These are phyloP conservation scores for Dysphania ambrosioides DNA, from an alignment of 148 eudicot genomes.

Conservation along the genomic window DNA sequence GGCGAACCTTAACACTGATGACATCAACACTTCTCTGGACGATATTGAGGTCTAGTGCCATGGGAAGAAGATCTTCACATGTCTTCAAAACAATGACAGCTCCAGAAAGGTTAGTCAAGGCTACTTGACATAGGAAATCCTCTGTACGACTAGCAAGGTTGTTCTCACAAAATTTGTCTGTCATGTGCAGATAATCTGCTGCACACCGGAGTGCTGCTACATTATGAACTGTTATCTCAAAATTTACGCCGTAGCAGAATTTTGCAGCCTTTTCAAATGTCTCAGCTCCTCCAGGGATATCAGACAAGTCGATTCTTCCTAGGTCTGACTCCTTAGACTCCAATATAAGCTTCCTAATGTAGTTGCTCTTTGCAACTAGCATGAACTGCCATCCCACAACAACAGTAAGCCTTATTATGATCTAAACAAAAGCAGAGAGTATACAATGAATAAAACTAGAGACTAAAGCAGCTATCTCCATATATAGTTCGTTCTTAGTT, in stretches of 20 bases:
- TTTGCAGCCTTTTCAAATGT: slow-evolving; percentile 85
- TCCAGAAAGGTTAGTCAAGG: slow-evolving; percentile 65
- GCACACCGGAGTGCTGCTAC: slow-evolving; percentile 90
- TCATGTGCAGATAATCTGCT: slow-evolving; percentile 86
- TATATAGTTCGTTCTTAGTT: too few species aligned
- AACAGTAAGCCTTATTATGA: background rate
- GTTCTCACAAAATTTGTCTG: slow-evolving; percentile 61
- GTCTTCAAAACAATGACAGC: slow-evolving; percentile 76
- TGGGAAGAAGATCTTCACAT: slow-evolving; percentile 73
- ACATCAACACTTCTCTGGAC: slow-evolving; percentile 73
- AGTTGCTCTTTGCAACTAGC: slow-evolving; percentile 93
- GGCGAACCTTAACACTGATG: slow-evolving; percentile 54
- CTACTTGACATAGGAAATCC: slow-evolving; percentile 79
- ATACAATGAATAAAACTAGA: background rate
- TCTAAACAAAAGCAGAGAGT: background rate
- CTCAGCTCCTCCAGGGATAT: slow-evolving; percentile 87
- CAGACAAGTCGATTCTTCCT: slow-evolving; percentile 53
- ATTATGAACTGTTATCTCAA: slow-evolving; percentile 88
- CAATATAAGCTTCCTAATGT: slow-evolving; percentile 61
- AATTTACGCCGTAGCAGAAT: slow-evolving; percentile 92
- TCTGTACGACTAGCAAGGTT: slow-evolving; percentile 82
- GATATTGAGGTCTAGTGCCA: slow-evolving; percentile 53
- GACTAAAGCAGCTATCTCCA: background rate
- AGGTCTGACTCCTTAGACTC: slow-evolving; percentile 69
- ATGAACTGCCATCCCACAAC: slow-evolving; percentile 55